These are phyloP conservation scores for Rhodomyrtus psidioides DNA, from an alignment of 441 rosid genomes.

Conservation along the genomic window DNA sequence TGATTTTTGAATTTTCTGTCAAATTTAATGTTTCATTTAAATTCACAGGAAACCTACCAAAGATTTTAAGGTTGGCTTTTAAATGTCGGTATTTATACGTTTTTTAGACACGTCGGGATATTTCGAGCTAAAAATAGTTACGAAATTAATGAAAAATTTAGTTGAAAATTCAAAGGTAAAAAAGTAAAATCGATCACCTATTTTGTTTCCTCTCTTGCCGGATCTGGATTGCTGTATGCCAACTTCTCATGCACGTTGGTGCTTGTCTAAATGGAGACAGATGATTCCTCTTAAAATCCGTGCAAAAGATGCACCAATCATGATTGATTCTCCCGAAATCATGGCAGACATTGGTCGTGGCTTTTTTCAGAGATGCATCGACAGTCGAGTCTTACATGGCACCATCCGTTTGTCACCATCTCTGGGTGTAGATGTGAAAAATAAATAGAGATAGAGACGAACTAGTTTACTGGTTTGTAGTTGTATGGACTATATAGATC, in stretches of 20 bases:
- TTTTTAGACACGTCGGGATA: not conserved
- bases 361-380: not conserved
- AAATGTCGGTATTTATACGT: not conserved
- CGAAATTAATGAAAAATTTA: not conserved
- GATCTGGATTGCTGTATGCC: not conserved
- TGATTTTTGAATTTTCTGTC: not conserved
- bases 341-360: not conserved
- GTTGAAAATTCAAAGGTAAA: not conserved
- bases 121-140: not conserved
- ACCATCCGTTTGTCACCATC: not conserved
- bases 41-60: not conserved
- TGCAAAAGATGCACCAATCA: not conserved
- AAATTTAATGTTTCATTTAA: not conserved
- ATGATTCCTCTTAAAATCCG: not conserved
- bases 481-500: not conserved
- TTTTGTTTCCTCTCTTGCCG: no score
- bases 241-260: not conserved
- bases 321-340: not conserved
- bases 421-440: not conserved
- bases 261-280: not conserved
- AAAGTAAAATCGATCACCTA: no score
- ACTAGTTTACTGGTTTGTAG: not conserved
- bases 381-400: not conserved
- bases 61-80: not conserved
- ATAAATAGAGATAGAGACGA: fast-evolving